Conservation (phyloP, 163 green algal species). For the Smithsoniella earleae region DNA sequence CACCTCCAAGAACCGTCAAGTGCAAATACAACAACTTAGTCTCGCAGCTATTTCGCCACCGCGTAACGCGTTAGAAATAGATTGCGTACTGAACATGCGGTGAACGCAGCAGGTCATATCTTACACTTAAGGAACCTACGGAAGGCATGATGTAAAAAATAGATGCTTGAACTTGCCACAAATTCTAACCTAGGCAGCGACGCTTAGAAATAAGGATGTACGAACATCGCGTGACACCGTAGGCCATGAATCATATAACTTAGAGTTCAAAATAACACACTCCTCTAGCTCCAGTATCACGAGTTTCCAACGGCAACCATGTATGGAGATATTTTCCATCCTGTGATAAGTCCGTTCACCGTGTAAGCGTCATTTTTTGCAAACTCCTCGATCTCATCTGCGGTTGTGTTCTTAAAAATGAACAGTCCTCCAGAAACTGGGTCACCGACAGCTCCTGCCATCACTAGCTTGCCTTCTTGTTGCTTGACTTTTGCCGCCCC, state of each 20-base stretch:
- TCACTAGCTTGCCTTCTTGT: constrained; percentile 52
- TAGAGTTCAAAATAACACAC: not conserved
- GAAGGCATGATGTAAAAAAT: no score
- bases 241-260: not conserved
- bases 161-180: not conserved
- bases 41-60: no score
- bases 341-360: constrained; percentile 54
- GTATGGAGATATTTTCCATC: constrained; percentile 39
- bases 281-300: not conserved
- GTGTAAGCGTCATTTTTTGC: constrained; percentile 63
- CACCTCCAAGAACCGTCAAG: no score
- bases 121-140: no score
- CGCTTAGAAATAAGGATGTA: not conserved
- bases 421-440: constrained; percentile 67
- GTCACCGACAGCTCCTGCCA: constrained; percentile 61
- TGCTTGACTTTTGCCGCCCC: constrained; percentile 41
- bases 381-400: constrained; percentile 67
- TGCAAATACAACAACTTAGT: no score
- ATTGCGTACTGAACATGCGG: no score
- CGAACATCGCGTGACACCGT: not conserved
- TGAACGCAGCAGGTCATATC: no score
- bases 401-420: constrained; percentile 50
- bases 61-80: no score
- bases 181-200: not conserved
- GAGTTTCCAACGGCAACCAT: not conserved